These are phyloP conservation scores for Phytophthora cryptogea DNA, from an alignment of 352 stramenopile species.

Conservation along the genomic window DNA sequence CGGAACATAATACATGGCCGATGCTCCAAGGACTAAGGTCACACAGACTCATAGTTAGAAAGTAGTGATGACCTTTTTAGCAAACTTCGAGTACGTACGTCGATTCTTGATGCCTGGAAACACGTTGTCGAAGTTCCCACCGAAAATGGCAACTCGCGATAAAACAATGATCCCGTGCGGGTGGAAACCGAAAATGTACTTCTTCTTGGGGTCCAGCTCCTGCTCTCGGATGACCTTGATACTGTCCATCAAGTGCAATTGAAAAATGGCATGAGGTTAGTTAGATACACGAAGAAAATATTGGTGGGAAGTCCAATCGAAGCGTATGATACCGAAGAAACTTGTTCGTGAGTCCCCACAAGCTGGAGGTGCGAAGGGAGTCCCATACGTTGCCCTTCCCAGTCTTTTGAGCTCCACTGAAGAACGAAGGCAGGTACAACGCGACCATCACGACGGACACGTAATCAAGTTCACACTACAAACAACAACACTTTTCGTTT, in stretches of 20 bases:
- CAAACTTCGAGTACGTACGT: conserved; percentile 6
- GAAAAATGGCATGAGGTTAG: neutral
- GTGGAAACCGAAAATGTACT: conserved; percentile 16
- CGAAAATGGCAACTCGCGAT: neutral
- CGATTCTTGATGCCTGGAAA: conserved; percentile 38
- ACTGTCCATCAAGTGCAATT: conserved; percentile 5
- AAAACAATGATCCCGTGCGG: conserved; percentile 42
- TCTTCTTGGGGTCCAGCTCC: conserved; percentile 38
- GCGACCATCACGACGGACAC: conserved; percentile 38
- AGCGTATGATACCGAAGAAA: conserved; percentile 30
- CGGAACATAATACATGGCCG: conserved; percentile 59
- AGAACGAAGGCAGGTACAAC: conserved; percentile 52
- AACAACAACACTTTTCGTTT: no score
- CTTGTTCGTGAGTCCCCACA: conserved; percentile 45
- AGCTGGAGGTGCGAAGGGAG: conserved; percentile 28
- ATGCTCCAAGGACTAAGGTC: conserved; percentile 48
- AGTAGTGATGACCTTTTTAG: neutral
- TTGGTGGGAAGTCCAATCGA: no score
- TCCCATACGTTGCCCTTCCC: conserved; percentile 45
- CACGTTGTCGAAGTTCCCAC: conserved; percentile 40
- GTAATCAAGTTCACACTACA: conserved; percentile 35
- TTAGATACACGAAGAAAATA: neutral
- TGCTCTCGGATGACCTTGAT: conserved; percentile 47
- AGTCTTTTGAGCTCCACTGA: conserved; percentile 45
- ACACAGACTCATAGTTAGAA: neutral